A percentile compares a stretch with the other conserved stretches of the same genome.
Conservation (phyloP, 2,329 filamentous ascomycete genomes). For the Penicillium decumbens region DNA sequence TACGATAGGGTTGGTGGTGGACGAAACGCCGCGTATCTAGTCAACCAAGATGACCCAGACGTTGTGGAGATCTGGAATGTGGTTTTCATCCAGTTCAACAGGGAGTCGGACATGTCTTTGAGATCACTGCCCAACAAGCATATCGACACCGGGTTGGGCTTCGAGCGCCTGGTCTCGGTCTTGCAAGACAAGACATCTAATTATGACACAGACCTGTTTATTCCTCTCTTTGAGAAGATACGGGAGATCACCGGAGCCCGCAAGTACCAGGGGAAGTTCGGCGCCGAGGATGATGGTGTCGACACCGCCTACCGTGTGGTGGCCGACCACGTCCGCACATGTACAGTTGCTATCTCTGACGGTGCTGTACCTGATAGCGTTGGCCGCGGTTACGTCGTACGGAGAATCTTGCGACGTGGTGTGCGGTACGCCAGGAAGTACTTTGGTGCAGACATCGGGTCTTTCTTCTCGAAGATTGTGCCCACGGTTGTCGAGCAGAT, state of each 20-base stretch:
- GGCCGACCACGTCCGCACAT: slow-evolving; percentile 84
- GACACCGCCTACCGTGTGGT: slow-evolving; percentile 98
- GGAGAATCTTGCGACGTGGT: slow-evolving; percentile 83
- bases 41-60: slow-evolving; percentile 93
- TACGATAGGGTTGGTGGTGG: slow-evolving; percentile 85
- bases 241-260: slow-evolving; percentile 78
- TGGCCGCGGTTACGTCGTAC: slow-evolving; percentile 90
- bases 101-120: slow-evolving; percentile 79
- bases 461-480: slow-evolving; percentile 89
- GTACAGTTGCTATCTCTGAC: slow-evolving; percentile 91
- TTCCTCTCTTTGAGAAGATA: slow-evolving; percentile 79
- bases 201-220: slow-evolving; percentile 96
- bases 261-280: slow-evolving; percentile 84
- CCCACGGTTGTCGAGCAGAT: slow-evolving; percentile 91
- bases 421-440: slow-evolving; percentile 88
- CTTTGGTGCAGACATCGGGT: slow-evolving; percentile 86
- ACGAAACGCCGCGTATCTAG: slow-evolving; percentile 80
- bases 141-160: slow-evolving; percentile 95
- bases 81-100: slow-evolving; percentile 97
- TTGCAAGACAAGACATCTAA: slow-evolving; percentile 88
- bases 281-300: slow-evolving; percentile 87
- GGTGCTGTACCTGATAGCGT: slow-evolving; percentile 90
- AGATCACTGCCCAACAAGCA: slow-evolving; percentile 87
- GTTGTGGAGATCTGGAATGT: slow-evolving; percentile 99
- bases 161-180: slow-evolving; percentile 86